These are phyloP conservation scores for Hypoxylon sp. DNA, from an alignment of 2,329 filamentous ascomycete species.

Conservation along the genomic window DNA sequence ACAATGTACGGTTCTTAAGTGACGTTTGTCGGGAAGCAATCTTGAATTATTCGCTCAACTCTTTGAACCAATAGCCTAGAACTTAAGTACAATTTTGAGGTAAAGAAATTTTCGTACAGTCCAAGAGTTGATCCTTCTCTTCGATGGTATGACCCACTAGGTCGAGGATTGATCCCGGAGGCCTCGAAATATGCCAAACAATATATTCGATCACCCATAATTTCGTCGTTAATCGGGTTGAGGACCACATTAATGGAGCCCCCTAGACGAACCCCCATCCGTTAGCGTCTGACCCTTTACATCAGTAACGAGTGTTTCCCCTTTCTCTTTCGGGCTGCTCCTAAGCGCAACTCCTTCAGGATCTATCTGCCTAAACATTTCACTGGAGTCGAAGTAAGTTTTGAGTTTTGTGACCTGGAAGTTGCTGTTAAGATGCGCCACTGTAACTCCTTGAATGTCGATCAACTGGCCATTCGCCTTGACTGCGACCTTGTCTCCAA, in stretches of 20 bases:
- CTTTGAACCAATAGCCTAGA: no score
- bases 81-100: no score
- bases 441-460: conserved; percentile 8
- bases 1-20: no score
- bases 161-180: no score
- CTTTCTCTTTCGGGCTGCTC: not conserved
- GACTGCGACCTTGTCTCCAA: conserved; percentile 7
- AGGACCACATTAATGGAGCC: not conserved
- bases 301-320: no score
- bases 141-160: no score
- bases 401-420: conserved; percentile 13
- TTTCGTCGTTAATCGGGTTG: not conserved
- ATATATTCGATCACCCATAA: no score
- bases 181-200: no score
- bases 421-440: conserved; percentile 6
- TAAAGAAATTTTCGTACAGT: no score
- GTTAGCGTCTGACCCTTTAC: not conserved
- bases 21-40: no score
- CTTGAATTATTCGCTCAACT: no score
- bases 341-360: not conserved
- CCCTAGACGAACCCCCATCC: not conserved
- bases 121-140: no score
- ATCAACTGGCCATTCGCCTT: conserved; percentile 17
- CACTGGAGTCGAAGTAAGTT: conserved; percentile 16
- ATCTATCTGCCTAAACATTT: conserved; percentile 21